Evolutionary conservation across 169 alveolate genomes (phyloP).

Genomic region (Plasmodium yoelii): DNA sequence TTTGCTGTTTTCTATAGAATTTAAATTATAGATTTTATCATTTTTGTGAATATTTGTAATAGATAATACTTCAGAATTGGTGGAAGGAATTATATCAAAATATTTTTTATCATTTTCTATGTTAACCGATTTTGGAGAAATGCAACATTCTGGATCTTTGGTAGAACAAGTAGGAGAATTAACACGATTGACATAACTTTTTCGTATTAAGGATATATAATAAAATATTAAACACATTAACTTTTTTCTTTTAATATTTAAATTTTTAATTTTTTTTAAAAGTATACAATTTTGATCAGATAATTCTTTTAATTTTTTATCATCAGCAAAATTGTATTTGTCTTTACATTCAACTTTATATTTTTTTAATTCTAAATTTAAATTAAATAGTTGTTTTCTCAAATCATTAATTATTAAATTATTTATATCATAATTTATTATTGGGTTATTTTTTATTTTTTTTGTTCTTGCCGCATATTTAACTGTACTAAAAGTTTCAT

Average conservation of each 20-base stretch:
- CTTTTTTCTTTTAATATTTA: slow-evolving; percentile 33
- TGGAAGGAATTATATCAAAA: too few species aligned
- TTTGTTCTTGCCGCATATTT: slow-evolving; percentile 92
- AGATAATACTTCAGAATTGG: too few species aligned
- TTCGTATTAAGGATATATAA: slow-evolving; percentile 28
- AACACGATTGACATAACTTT: neutral
- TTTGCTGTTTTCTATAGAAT: too few species aligned
- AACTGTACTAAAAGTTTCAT: slow-evolving; percentile 90
- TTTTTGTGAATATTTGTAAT: too few species aligned
- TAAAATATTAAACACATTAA: slow-evolving; percentile 42
- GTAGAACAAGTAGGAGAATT: neutral
- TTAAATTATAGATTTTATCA: too few species aligned
- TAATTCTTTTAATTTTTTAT: slow-evolving; percentile 20
- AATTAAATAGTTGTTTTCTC: slow-evolving; percentile 24
- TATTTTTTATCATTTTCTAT: too few species aligned
- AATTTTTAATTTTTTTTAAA: slow-evolving; percentile 22
- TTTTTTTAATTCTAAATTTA: slow-evolving; percentile 56
- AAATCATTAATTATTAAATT: slow-evolving; percentile 45
- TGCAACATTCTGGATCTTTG: too few species aligned
- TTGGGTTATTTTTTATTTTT: slow-evolving; percentile 90
- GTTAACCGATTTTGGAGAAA: too few species aligned
- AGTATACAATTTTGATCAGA: slow-evolving; percentile 29
- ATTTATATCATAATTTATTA: slow-evolving; percentile 88
- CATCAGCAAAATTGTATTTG: slow-evolving; percentile 5
- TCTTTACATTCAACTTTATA: slow-evolving; percentile 41